Percentiles rank a stretch among this genome's conserved stretches.
Evolutionary conservation across 2,329 filamentous ascomycete species (phyloP).

Genomic region (Colletotrichum gloeosporioides): DNA sequence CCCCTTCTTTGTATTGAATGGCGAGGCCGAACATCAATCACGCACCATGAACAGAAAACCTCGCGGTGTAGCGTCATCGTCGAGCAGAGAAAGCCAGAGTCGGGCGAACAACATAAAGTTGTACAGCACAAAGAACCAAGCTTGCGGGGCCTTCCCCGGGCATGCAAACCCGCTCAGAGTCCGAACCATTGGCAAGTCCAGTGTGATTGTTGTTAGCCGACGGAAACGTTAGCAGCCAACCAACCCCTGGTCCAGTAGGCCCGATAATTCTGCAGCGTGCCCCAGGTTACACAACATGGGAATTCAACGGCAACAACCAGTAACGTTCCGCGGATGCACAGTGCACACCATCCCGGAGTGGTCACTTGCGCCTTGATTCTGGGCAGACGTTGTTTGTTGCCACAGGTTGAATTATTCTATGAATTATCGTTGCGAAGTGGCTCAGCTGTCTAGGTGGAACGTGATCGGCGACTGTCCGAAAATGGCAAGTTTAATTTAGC

Average conservation of each 20-base stretch:
- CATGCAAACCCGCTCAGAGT: fast-evolving
- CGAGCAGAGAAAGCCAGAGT: background rate
- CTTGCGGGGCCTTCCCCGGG: fast-evolving
- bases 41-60: background rate
- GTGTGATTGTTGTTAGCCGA: background rate
- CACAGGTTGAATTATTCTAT: too few relatives aligned
- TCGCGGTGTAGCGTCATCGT: background rate
- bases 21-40: background rate
- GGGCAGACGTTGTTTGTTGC: background rate
- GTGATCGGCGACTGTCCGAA: background rate
- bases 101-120: fast-evolving
- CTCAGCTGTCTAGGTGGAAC: background rate
- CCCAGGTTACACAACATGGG: background rate
- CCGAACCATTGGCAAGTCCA: background rate
- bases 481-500: background rate
- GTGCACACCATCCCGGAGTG: background rate
- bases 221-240: background rate
- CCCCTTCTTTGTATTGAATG: background rate
- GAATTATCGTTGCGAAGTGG: background rate
- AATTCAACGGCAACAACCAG: background rate
- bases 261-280: background rate
- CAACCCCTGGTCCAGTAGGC: background rate
- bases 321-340: background rate
- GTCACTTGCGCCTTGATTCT: background rate
- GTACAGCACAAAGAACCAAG: fast-evolving